These are phyloP conservation scores for Cucumis sativus DNA, from an alignment of 306 rosid species.

Conservation along the genomic window DNA sequence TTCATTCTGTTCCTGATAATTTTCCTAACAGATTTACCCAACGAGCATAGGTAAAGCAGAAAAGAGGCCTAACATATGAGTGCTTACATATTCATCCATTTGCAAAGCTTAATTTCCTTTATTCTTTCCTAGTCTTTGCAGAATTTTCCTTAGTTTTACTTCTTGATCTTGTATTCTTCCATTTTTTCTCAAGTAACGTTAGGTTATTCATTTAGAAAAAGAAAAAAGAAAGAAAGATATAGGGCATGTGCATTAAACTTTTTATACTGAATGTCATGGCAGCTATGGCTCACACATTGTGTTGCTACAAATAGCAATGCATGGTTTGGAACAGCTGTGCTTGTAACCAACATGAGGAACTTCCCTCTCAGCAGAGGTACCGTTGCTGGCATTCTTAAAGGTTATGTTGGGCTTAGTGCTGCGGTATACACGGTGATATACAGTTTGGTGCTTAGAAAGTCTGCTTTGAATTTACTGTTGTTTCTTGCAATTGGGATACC, in stretches of 20 bases:
- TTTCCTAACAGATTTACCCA: not conserved
- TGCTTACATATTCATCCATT: not conserved
- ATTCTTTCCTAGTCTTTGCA: not conserved
- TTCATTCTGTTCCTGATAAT: too few relatives aligned
- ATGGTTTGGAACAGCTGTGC: constrained; percentile 71
- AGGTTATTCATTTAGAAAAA: not conserved
- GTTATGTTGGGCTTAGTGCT: constrained; percentile 72
- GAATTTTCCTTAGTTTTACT: not conserved
- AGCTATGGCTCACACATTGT: constrained; percentile 59
- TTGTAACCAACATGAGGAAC: constrained; percentile 90
- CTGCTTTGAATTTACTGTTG: constrained; percentile 42
- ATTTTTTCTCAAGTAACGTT: not conserved
- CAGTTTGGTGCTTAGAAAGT: constrained; percentile 29
- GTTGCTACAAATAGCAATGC: constrained; percentile 56
- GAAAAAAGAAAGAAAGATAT: too few relatives aligned
- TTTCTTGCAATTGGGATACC: constrained; percentile 59
- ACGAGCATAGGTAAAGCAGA: not conserved
- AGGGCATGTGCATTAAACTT: constrained; percentile 8
- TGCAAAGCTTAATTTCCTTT: not conserved
- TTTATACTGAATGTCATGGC: constrained; percentile 16
- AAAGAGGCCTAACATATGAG: not conserved
- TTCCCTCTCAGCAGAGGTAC: constrained; percentile 82
- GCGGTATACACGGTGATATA: constrained; percentile 67
- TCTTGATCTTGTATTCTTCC: not conserved
- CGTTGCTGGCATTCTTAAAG: constrained; percentile 79